Conservation (phyloP, 192 early-diverging fungal genomes). For the Pilaira anomala region DNA sequence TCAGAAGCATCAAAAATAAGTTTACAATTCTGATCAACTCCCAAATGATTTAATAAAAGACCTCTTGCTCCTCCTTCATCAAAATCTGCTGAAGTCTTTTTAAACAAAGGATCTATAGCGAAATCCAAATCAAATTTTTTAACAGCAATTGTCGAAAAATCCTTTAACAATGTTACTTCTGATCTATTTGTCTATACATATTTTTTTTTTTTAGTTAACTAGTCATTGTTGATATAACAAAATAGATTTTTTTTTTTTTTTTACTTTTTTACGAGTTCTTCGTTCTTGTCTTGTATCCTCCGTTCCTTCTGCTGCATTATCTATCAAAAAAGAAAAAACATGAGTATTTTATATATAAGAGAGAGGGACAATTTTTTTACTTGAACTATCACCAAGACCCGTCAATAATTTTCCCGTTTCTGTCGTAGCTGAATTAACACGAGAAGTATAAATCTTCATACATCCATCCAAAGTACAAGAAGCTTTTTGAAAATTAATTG, state of each 20-base stretch:
- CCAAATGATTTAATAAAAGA: conserved; percentile 84
- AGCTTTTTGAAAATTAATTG: conserved; percentile 98
- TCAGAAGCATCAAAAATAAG: conserved; percentile 96
- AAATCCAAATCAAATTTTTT: conserved; percentile 93
- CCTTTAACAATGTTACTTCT: conserved; percentile 78
- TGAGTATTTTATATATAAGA: not conserved
- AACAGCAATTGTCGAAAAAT: conserved; percentile 70
- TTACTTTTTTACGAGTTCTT: conserved; percentile 42
- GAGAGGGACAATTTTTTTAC: conserved; percentile 31
- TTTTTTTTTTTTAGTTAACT: conserved; percentile 26
- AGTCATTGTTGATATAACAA: not conserved
- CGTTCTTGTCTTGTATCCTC: conserved; percentile 47
- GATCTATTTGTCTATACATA: conserved; percentile 39
- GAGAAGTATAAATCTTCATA: conserved; percentile 94
- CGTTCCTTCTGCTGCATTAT: not conserved
- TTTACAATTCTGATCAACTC: conserved; percentile 74
- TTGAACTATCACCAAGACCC: conserved; percentile 74
- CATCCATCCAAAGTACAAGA: conserved; percentile 96
- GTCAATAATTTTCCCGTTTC: conserved; percentile 89
- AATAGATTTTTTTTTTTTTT: not conserved
- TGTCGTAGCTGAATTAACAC: conserved; percentile 94
- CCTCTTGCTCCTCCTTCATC: conserved; percentile 96
- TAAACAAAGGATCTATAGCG: conserved; percentile 90
- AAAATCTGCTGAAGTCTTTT: conserved; percentile 97
- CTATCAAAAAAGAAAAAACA: not conserved